Base-by-base conservation (phyloP, 2,329 filamentous ascomycete species). In the Colletotrichum melonis region DNA sequence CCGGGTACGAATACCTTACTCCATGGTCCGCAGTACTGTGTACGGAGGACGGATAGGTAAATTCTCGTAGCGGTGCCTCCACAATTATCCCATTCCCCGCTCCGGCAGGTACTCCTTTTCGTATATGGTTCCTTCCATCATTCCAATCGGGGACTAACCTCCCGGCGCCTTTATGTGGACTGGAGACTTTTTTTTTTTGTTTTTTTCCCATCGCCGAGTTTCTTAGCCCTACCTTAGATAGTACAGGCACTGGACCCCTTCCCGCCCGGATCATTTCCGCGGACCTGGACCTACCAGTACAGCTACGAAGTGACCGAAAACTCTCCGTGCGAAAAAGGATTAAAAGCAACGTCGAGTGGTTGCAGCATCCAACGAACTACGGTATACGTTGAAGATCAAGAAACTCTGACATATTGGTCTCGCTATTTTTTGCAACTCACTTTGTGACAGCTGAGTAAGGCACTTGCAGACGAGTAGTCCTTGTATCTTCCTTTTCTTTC, bases 301-400 rank as follows among this genome's bases (percentile, higher is more conserved):
- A 46, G 32, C 9, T 65, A 52, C 32, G 19, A 73, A 70, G 55
- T 73, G 66, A 26, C 70, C 54, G 70, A 65, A 60, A 73, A 73
- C 70, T 65, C 67, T 57, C 70, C 70, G 67, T 32, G 19, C 42
- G 32, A 56, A 38, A 24, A 57, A 55, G 24, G 42, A 19, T 59
- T 42, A 69, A 72, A 69, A 69, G 35, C 14, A 63, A 54, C 46
- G 28, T 63, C 62, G 38, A 56, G n/a, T 30, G 28, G n/a, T 19
- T n/a, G n/a, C 26, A 22, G 12, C n/a, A 42, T 42, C 35, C 38
- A 42, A 5, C 16, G 38, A 42, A 6, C 14, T 42, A 42, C 14
- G 35, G 35, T 16, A 42, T 5, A 42, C 19, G 16, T 46, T 49
- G 42, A 49, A n/a, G 28, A 63, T 54, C 28, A 22, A 30, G 42